Evolutionary conservation across 441 rosid genomes (phyloP).

Genomic region (Theobroma grandiflorum): DNA sequence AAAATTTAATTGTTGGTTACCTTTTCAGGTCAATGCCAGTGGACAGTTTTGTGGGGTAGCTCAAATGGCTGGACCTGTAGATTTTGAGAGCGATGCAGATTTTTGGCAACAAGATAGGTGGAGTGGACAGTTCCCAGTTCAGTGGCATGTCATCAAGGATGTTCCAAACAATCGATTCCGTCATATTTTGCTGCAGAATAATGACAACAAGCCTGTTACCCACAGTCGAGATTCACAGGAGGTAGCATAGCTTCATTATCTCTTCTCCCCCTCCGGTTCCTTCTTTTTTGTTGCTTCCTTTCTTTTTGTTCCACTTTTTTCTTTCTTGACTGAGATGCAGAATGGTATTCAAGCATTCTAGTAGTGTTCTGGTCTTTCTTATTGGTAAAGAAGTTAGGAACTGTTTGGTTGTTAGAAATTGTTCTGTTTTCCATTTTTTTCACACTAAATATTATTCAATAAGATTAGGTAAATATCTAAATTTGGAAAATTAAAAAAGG

Average conservation of each 20-base stretch:
- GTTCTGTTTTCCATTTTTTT: too few species aligned
- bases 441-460: too few species aligned
- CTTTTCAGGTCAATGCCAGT: conserved; percentile 80
- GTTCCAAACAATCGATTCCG: conserved; percentile 76
- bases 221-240: conserved; percentile 89
- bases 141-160: conserved; percentile 83
- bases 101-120: conserved; percentile 90
- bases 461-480: too few species aligned
- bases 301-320: conserved; percentile 12
- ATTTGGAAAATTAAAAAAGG: too few species aligned
- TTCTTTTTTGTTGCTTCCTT: neutral
- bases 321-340: neutral
- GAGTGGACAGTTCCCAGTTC: conserved; percentile 89
- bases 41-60: conserved; percentile 89
- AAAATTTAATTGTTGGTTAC: conserved; percentile 16
- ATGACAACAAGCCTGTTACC: conserved; percentile 86
- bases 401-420: too few species aligned
- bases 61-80: conserved; percentile 81
- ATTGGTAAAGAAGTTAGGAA: neutral
- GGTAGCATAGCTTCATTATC: conserved; percentile 39
- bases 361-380: neutral
- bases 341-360: neutral
- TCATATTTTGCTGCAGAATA: conserved; percentile 72
- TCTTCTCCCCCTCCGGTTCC: too few species aligned
- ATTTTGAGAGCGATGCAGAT: conserved; percentile 76